A percentile compares a stretch with the other conserved stretches of the same genome.
phyloP scores from a whole-genome alignment of 441 rosid species.

The Gossypium schwendimanii region DNA sequence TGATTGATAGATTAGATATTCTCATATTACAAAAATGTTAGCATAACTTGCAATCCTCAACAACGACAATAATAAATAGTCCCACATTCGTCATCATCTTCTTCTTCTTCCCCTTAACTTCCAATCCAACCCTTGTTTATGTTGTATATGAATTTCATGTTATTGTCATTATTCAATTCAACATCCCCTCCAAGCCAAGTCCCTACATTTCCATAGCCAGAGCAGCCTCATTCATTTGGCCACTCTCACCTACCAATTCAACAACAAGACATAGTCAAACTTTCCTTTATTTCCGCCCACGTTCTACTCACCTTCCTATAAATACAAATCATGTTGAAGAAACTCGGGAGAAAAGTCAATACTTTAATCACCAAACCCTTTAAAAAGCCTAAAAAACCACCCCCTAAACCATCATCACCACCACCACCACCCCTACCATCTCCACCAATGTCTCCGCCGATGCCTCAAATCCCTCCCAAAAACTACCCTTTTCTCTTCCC shows the following conservation, averaged over 20 bases:
- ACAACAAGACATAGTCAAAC: background rate
- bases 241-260: background rate
- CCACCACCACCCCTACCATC: background rate
- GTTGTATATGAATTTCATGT: background rate
- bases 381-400: slow-evolving; percentile 27
- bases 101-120: background rate
- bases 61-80: background rate
- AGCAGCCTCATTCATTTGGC: no score
- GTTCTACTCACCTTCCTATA: background rate
- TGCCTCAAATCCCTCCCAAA: slow-evolving; percentile 4
- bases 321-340: slow-evolving; percentile 30
- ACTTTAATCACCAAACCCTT: slow-evolving; percentile 39
- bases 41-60: background rate
- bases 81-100: background rate
- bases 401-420: slow-evolving; percentile 11
- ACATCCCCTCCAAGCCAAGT: background rate
- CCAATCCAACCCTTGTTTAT: background rate
- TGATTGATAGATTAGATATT: background rate
- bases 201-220: background rate
- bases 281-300: background rate
- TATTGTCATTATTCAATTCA: background rate
- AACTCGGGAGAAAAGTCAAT: slow-evolving; percentile 31
- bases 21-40: background rate
- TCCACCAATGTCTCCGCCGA: slow-evolving; percentile 32
- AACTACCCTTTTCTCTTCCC: slow-evolving; percentile 57